These are phyloP conservation scores for Sordariomycetes sp. DNA, from an alignment of 2,329 filamentous ascomycete genomes.

Conservation along the genomic window DNA sequence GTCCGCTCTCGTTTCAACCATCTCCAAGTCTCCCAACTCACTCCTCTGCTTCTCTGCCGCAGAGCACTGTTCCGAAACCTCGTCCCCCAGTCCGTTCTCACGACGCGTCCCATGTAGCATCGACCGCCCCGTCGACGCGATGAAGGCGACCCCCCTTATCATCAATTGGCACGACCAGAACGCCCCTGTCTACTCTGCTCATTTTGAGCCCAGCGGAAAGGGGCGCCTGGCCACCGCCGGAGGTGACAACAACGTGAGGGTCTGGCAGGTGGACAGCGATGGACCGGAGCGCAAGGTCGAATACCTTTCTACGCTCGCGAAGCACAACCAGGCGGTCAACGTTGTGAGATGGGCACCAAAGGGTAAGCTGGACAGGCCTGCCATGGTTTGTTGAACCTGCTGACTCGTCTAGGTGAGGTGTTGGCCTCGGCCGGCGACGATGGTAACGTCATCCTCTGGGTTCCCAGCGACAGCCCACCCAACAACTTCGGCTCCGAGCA, in stretches of 20 bases:
- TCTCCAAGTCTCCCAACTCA: no score
- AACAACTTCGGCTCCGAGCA: constrained; percentile 72
- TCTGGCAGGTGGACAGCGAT: constrained; percentile 83
- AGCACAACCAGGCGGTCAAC: constrained; percentile 96
- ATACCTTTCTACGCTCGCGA: constrained; percentile 83
- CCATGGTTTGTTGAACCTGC: no score
- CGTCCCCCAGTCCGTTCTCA: no score
- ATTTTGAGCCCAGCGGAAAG: constrained; percentile 90
- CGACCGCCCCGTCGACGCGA: constrained; percentile 38
- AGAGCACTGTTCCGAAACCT: no score
- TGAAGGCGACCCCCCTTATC: constrained; percentile 95
- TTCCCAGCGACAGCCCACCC: constrained; percentile 69
- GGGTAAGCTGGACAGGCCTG: no score
- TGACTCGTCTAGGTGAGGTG: constrained; percentile 69
- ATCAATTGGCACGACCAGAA: constrained; percentile 99
- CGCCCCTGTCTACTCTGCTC: constrained; percentile 91
- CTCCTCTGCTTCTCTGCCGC: no score
- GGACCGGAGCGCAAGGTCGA: constrained; percentile 84
- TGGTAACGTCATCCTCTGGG: constrained; percentile 94
- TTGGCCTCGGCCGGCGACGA: constrained; percentile 94
- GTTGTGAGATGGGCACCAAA: constrained; percentile 93
- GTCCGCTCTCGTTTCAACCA: no score
- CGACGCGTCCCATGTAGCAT: no score
- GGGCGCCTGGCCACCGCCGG: constrained; percentile 87
- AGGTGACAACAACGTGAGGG: constrained; percentile 90